These are phyloP conservation scores for Ilyonectria mors-panacis DNA, from an alignment of 2,329 filamentous ascomycete genomes.

Conservation along the genomic window DNA sequence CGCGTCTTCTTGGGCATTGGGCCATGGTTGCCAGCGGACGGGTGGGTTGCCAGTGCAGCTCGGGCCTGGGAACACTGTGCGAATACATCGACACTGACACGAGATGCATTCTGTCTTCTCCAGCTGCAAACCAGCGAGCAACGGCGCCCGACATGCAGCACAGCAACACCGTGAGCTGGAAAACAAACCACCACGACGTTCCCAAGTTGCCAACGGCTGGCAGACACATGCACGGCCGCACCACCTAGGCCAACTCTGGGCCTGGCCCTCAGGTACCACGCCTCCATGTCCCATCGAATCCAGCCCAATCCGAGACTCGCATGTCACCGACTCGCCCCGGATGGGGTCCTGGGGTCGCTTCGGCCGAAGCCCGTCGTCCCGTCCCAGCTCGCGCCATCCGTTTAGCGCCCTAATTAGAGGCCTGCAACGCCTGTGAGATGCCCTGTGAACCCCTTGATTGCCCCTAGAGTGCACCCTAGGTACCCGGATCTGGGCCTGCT, in stretches of 20 bases:
- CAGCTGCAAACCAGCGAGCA: background rate
- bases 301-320: background rate
- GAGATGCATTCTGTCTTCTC: conserved; percentile 1
- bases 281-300: background rate
- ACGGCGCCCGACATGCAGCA: background rate
- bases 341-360: conserved; percentile 31
- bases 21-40: conserved; percentile 39
- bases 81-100: conserved; percentile 30
- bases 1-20: conserved; percentile 39
- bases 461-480: background rate
- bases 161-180: background rate
- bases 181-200: background rate
- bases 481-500: conserved; percentile 6
- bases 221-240: background rate
- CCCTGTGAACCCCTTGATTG: conserved; percentile 32
- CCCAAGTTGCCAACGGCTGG: background rate
- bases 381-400: conserved; percentile 39
- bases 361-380: conserved; percentile 36
- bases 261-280: conserved; percentile 2
- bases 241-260: background rate
- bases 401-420: conserved; percentile 21
- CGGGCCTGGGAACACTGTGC: conserved; percentile 41
- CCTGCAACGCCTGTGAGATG: conserved; percentile 33
- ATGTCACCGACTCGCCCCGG: conserved; percentile 1
- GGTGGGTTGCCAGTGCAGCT: conserved; percentile 49